phyloP scores from a whole-genome alignment of 2,329 filamentous ascomycete species.

The Diplodia intermedia region DNA sequence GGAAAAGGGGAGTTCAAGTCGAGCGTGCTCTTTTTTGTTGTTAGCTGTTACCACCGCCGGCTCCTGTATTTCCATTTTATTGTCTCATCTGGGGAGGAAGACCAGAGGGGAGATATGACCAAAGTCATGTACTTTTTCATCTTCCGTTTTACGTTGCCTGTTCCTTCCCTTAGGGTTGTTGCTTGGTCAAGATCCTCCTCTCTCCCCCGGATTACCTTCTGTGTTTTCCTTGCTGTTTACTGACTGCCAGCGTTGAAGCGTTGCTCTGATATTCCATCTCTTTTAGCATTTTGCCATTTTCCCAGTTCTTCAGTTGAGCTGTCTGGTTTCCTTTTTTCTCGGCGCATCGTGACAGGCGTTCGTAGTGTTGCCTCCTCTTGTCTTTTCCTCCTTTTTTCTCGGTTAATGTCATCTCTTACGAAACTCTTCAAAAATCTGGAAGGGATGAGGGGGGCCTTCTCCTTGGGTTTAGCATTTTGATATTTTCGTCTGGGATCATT shows the following conservation, averaged over 20 bases:
- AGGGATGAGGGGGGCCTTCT: slow-evolving; percentile 2
- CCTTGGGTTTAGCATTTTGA: neutral
- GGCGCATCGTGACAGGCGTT: slow-evolving; percentile 1
- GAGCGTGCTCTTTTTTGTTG: neutral
- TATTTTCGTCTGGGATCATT: neutral
- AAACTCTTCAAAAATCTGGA: slow-evolving; percentile 14
- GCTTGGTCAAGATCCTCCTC: neutral
- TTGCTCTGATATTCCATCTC: neutral
- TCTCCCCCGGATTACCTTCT: neutral
- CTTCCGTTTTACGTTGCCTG: neutral
- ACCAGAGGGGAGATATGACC: neutral
- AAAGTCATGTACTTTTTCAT: neutral
- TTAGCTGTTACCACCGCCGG: neutral
- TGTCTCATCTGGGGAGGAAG: neutral
- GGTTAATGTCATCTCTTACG: slow-evolving; percentile 9
- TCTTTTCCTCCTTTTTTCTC: neutral
- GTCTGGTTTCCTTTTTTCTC: slow-evolving; percentile 1
- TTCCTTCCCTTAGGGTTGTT: slow-evolving; percentile 1
- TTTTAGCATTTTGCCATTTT: neutral
- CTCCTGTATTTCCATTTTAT: neutral
- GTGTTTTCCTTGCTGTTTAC: neutral
- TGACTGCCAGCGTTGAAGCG: slow-evolving; percentile 10
- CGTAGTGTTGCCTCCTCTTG: slow-evolving; percentile 8
- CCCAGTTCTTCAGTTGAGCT: neutral
- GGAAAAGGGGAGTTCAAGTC: neutral